phyloP scores from a whole-genome alignment of 148 eudicot species.

The Camellia japonica region DNA sequence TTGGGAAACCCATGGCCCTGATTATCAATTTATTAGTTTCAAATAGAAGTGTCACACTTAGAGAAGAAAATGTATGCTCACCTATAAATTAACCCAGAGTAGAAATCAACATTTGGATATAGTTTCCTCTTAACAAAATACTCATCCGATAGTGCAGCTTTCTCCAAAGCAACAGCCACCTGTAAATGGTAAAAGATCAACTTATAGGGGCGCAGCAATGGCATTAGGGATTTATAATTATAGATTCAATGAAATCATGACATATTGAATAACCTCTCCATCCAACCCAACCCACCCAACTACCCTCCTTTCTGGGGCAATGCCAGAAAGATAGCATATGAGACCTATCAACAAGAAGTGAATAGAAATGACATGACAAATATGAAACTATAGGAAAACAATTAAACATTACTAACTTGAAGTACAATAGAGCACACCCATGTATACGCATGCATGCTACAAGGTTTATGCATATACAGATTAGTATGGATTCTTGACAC shows the following conservation, averaged over 20 bases:
- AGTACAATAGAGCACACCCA: neutral
- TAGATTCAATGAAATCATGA: neutral
- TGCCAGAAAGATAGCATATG: neutral
- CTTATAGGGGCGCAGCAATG: neutral
- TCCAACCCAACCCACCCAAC: neutral
- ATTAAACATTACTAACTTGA: neutral
- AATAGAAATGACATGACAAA: neutral
- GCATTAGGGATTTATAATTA: neutral
- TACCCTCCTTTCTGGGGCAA: neutral
- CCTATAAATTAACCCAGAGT: conserved; percentile 99
- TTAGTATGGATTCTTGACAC: too few relatives aligned
- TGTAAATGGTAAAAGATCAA: conserved; percentile 27
- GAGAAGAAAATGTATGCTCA: conserved; percentile 22
- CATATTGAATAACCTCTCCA: neutral
- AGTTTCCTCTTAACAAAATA: conserved; percentile 88
- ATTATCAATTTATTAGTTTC: conserved; percentile 18
- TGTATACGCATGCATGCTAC: neutral
- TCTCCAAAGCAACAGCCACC: conserved; percentile 98
- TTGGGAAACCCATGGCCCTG: conserved; percentile 98
- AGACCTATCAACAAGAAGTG: neutral
- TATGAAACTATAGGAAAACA: neutral
- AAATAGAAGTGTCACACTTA: neutral
- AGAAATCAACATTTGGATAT: conserved; percentile 98
- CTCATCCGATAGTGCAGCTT: conserved; percentile 97
- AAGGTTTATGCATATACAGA: neutral